These are phyloP conservation scores for Xylariales sp. DNA, from an alignment of 2,329 filamentous ascomycete genomes.

Conservation along the genomic window DNA sequence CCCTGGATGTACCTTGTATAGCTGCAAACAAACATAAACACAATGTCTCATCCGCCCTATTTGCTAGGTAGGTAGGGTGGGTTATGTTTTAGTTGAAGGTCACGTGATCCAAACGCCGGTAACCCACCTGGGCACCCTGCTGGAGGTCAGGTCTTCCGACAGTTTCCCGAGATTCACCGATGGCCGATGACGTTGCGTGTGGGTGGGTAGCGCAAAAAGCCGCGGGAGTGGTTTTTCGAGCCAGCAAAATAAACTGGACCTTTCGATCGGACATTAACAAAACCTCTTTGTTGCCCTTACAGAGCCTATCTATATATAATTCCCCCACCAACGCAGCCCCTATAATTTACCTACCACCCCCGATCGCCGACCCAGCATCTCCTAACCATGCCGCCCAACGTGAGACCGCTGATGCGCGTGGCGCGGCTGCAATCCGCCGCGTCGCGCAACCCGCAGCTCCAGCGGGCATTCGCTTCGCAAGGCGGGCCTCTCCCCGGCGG, in stretches of 20 bases:
- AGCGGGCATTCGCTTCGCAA: constrained; percentile 42
- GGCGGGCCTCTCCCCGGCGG: constrained; percentile 44
- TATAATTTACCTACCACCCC: not conserved
- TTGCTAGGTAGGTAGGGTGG: too few species aligned
- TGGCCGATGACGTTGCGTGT: constrained; percentile 34
- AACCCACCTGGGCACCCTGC: not conserved
- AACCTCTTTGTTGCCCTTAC: constrained; percentile 8
- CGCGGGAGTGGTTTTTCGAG: constrained; percentile 6
- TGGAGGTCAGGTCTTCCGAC: not conserved
- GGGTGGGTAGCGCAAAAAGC: constrained; percentile 23
- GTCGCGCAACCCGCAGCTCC: constrained; percentile 35
- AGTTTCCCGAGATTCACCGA: constrained; percentile 19
- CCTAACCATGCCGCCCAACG: constrained; percentile 43
- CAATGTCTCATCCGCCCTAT: too few species aligned
- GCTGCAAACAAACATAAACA: not conserved
- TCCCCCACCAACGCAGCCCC: too few species aligned
- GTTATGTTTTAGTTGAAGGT: not conserved
- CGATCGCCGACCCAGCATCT: not conserved
- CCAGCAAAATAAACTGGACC: not conserved
- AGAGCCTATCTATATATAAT: too few species aligned
- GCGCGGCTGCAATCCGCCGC: constrained; percentile 40
- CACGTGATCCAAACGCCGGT: constrained; percentile 2
- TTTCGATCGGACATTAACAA: not conserved
- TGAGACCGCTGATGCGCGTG: constrained; percentile 42
- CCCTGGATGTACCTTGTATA: constrained; percentile 27